Conservation (phyloP, 345 rosid genomes). For the Psidium friedrichsthalianum region DNA sequence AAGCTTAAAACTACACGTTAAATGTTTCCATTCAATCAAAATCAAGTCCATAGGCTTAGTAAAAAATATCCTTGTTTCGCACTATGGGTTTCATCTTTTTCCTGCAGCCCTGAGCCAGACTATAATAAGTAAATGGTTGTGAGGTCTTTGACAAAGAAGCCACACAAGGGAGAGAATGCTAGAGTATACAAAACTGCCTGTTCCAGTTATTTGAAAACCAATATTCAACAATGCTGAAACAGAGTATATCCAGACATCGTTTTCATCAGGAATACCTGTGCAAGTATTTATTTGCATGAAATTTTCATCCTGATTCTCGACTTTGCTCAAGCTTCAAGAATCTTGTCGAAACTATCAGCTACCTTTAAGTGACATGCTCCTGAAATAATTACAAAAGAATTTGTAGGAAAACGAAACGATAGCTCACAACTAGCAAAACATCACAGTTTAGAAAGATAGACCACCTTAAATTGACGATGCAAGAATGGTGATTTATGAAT, state of each 20-base stretch:
- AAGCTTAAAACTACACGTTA: neutral
- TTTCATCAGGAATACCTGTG: neutral
- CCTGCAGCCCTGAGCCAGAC: neutral
- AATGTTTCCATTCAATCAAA: neutral
- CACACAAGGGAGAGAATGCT: neutral
- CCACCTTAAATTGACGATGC: neutral
- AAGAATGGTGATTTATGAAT: neutral
- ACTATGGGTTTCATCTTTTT: neutral
- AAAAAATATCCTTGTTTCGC: too few relatives aligned
- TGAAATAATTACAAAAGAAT: neutral
- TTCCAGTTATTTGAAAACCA: neutral
- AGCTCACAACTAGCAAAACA: neutral
- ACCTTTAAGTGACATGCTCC: neutral
- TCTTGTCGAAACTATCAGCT: neutral
- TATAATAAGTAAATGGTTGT: too few relatives aligned
- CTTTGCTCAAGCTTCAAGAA: neutral
- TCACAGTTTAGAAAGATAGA: neutral
- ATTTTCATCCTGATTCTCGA: neutral
- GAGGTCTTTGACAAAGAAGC: neutral
- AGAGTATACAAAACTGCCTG: neutral
- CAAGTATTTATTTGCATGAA: neutral
- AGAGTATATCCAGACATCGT: neutral
- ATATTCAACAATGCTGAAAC: neutral
- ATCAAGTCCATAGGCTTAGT: neutral
- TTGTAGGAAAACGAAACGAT: neutral